These are phyloP conservation scores for Parathielavia hyrcaniae DNA, from an alignment of 495 filamentous ascomycete species.

Conservation along the genomic window DNA sequence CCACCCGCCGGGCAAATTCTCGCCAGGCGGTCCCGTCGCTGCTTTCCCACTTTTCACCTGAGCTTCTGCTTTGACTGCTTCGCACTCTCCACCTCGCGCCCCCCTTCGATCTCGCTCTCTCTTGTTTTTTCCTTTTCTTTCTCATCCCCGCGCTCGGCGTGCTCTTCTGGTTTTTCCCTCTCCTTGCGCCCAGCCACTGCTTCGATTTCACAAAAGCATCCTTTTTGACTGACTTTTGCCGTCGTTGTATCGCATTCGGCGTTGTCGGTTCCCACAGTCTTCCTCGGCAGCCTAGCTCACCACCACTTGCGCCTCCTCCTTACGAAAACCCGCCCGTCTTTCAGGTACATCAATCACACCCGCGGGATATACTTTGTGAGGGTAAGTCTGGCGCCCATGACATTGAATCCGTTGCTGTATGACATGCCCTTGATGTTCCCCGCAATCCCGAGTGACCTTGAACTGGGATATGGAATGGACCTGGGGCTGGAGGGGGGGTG, in stretches of 20 bases:
- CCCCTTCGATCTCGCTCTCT: constrained; percentile 18
- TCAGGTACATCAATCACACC: not conserved
- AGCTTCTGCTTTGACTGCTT: constrained; percentile 18
- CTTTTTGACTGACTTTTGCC: constrained; percentile 28
- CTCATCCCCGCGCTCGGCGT: constrained; percentile 17
- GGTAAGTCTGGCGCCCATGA: not conserved
- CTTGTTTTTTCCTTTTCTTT: constrained; percentile 20
- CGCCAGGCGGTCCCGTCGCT: constrained; percentile 11
- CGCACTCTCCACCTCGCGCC: constrained; percentile 19
- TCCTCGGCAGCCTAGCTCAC: constrained; percentile 9
- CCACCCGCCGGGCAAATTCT: constrained; percentile 27
- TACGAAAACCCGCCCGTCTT: constrained; percentile 24
- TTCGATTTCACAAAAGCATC: constrained; percentile 24
- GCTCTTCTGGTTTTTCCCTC: constrained; percentile 18
- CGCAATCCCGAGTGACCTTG: too few species aligned
- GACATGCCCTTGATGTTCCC: too few species aligned
- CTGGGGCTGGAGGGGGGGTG: too few species aligned
- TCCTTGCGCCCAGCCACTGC: constrained; percentile 10
- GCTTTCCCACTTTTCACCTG: constrained; percentile 22
- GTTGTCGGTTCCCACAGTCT: constrained; percentile 38
- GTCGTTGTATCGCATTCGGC: constrained; percentile 22
- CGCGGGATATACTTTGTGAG: not conserved
- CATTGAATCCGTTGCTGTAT: too few species aligned
- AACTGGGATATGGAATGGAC: too few species aligned
- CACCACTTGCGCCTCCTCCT: constrained; percentile 16